A percentile compares a stretch with the other conserved stretches of the same genome.
phyloP scores from a whole-genome alignment of 1,139 yeast species.

The Diutina scorzettiae region DNA sequence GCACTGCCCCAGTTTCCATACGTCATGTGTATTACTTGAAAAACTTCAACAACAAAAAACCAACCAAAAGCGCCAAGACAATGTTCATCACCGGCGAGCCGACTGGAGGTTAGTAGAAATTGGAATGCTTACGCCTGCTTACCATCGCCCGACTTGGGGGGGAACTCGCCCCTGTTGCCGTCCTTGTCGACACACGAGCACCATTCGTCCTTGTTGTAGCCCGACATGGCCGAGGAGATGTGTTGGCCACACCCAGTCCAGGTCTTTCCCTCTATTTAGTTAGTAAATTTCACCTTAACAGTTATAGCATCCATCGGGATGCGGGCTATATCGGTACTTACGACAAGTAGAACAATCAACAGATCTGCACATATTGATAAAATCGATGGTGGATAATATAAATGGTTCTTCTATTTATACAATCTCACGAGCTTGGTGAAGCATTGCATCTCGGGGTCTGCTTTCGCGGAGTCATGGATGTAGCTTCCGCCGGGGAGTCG shows the following conservation, averaged over 20 bases:
- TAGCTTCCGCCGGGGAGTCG: background rate
- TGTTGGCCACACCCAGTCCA: conserved; percentile 13
- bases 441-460: background rate
- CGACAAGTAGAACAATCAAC: conserved; percentile 5
- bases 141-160: conserved; percentile 27
- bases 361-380: conserved; percentile 5
- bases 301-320: background rate
- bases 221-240: conserved; percentile 10
- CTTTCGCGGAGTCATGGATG: conserved; percentile 4
- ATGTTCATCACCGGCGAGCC: background rate
- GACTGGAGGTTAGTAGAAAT: background rate
- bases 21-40: no score
- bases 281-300: background rate
- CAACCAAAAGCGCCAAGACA: conserved; percentile 4
- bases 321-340: background rate
- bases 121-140: background rate
- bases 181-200: conserved; percentile 24
- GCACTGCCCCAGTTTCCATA: no score
- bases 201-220: conserved; percentile 24
- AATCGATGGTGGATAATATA: background rate
- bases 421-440: background rate
- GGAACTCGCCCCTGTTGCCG: conserved; percentile 16
- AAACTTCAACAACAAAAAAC: background rate
- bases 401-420: background rate
- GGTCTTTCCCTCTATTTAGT: conserved; percentile 11